Percentiles rank a stretch among this genome's conserved stretches.
phyloP scores from a whole-genome alignment of 208 protist species.

The Trypanosoma platydactyli region DNA sequence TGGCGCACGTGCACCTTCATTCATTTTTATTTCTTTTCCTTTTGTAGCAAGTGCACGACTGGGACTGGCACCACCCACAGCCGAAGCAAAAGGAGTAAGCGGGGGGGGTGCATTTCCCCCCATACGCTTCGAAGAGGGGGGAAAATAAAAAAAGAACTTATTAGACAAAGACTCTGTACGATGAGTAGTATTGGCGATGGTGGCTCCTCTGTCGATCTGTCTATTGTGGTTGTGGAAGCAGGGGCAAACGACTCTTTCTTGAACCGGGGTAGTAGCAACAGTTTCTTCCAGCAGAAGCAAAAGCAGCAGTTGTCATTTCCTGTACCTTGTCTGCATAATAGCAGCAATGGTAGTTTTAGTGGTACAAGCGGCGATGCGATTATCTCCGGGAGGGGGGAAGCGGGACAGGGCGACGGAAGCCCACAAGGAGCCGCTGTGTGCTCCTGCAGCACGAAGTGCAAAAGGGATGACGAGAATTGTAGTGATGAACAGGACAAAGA shows the following conservation, averaged over 20 bases:
- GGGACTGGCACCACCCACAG: background rate
- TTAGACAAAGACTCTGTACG: background rate
- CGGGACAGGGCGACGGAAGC: background rate
- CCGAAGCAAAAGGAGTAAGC: background rate
- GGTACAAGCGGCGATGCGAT: too few species aligned
- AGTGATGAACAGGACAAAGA: constrained; percentile 18
- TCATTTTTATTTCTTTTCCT: constrained; percentile 17
- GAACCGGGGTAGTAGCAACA: background rate
- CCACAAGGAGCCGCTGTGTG: background rate
- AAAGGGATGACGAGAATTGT: background rate
- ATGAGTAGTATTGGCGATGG: constrained; percentile 11
- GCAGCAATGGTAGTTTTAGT: background rate
- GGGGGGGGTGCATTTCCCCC: background rate
- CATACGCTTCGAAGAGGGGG: background rate
- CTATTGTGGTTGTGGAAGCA: constrained; percentile 17
- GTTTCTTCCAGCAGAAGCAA: background rate
- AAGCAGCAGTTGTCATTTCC: background rate
- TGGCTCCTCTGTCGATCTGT: constrained; percentile 14
- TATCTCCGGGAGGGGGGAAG: constrained; percentile 1
- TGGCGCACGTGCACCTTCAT: background rate
- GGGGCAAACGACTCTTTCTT: background rate
- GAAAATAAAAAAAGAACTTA: background rate
- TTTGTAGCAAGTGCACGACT: background rate
- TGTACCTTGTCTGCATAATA: constrained; percentile 1
- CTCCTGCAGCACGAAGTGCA: background rate